Evolutionary conservation across 768 basidiomycete genomes (phyloP), one percentile per base, ranked within the genome.

Genomic region (Asterophora lycoperdoides): DNA sequence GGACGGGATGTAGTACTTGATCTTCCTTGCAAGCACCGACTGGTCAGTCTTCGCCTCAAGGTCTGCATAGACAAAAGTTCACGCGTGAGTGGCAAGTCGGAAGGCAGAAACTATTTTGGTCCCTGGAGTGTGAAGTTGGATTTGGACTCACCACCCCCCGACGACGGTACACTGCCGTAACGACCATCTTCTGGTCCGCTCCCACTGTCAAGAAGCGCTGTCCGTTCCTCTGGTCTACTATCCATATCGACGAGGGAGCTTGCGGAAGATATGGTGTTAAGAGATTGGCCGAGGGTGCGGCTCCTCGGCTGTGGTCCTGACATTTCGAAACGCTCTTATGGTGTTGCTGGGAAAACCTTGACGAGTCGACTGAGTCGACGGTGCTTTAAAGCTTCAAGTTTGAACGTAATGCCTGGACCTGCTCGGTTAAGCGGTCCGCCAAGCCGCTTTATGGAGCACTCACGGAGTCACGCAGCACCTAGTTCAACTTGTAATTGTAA

Each of bases 1-100:
- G 1, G 84, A 85, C 2, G 89, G 89, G 45, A 92, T 72, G 52
- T 92, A 92, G 61, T 92, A 92, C 56, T 74, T 76, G 28, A 84
- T 60, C 58, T 75, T 71, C 54, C 79, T 81, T 33, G 60, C 54
- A 19, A 77, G 62, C 41, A 59, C 72, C 0, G 69, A 68, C 18
- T 62, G 56, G 48, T 39, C 46, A 55, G 37, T 56, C 60, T 32
- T 61, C 41, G 46, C 42, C 7, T 47, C 43, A 18, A 18, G 23
- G 3, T 41, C 40, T 41, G 14, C 14, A 28, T 1, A 14, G 13
- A 36, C 6, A 36, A 36, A n/a, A 17, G 14, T 15, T 11, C 35
- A 15, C 23, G 35, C 3, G 7, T 36, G 14, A 20, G 39, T 40
- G 26, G 39, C 11, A 28, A 18, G 38, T 39, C 20, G 20, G 20